phyloP scores from a whole-genome alignment of 2,329 filamentous ascomycete genomes.

The Colletotrichum filicis region DNA sequence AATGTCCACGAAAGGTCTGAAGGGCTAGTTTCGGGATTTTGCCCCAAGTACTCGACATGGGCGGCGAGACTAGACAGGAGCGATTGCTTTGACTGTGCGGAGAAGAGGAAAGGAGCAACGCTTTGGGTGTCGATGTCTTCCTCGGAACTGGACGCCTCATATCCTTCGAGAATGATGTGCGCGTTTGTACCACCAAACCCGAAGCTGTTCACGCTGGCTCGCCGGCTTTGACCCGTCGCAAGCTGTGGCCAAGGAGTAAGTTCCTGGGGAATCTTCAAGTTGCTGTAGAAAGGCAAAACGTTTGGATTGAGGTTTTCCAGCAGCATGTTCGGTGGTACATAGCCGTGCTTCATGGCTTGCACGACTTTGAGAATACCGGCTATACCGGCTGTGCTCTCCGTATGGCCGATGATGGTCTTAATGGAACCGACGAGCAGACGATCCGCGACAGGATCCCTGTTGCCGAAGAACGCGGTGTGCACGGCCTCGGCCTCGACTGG shows the following conservation, averaged over 20 bases:
- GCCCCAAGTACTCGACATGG: background rate
- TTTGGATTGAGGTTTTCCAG: conserved; percentile 44
- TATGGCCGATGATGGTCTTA: conserved; percentile 44
- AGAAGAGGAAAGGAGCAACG: conserved; percentile 3
- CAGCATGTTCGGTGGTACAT: conserved; percentile 44
- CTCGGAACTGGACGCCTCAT: background rate
- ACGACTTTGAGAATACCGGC: conserved; percentile 42
- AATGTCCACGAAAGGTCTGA: background rate
- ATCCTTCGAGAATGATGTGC: conserved; percentile 48
- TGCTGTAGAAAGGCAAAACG: conserved; percentile 39
- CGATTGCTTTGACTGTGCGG: background rate
- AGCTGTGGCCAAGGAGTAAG: conserved; percentile 35
- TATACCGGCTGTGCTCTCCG: conserved; percentile 41
- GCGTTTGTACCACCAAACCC: conserved; percentile 51
- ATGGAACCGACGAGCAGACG: conserved; percentile 40
- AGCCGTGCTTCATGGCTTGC: conserved; percentile 36
- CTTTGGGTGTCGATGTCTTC: background rate
- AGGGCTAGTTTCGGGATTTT: background rate
- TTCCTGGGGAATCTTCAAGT: conserved; percentile 34
- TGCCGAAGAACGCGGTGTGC: conserved; percentile 40
- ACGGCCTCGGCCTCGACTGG: conserved; percentile 48
- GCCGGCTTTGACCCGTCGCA: background rate
- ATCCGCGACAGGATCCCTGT: conserved; percentile 46
- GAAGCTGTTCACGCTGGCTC: conserved; percentile 43
- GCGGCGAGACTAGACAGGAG: background rate